phyloP scores from a whole-genome alignment of 768 basidiomycete species.

The Symmetrospora coprosmae region DNA sequence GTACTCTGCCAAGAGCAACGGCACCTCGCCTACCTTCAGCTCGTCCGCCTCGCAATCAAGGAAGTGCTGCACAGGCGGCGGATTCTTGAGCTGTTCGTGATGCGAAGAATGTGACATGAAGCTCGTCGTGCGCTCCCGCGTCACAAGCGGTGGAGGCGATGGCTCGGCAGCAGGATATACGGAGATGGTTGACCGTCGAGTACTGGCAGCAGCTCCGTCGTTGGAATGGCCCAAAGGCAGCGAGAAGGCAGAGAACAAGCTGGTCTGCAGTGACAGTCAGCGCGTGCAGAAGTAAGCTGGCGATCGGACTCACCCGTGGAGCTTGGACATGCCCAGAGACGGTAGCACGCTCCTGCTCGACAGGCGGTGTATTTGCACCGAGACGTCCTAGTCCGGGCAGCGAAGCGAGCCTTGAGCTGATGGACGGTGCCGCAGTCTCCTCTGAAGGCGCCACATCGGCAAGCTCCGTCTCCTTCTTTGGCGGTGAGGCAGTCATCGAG shows the following conservation, averaged over 20 bases:
- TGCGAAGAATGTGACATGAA: slow-evolving; percentile 2
- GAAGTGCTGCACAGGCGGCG: slow-evolving; percentile 57
- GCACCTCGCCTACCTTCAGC: slow-evolving; percentile 63
- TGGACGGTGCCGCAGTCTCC: neutral
- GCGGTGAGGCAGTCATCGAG: slow-evolving; percentile 29
- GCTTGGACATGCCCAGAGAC: too few species aligned
- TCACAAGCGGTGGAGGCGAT: neutral
- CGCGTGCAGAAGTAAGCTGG: too few species aligned
- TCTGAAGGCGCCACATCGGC: neutral
- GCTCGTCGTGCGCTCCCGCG: neutral
- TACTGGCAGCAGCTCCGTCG: too few species aligned
- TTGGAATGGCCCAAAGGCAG: too few species aligned
- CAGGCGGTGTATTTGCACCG: neutral
- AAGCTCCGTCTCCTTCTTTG: slow-evolving; percentile 9
- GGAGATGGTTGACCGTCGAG: neutral
- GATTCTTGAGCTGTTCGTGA: slow-evolving; percentile 34
- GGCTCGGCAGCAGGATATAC: neutral
- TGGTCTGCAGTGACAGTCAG: too few species aligned
- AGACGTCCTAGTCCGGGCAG: neutral
- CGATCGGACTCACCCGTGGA: too few species aligned
- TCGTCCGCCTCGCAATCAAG: slow-evolving; percentile 61
- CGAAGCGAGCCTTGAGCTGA: slow-evolving; percentile 17
- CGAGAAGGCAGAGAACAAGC: too few species aligned
- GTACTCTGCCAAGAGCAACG: slow-evolving; percentile 60
- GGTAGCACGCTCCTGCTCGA: neutral